phyloP scores from a whole-genome alignment of 1,284 basidiomycete genomes.

The Xerocomus minutiporus region DNA sequence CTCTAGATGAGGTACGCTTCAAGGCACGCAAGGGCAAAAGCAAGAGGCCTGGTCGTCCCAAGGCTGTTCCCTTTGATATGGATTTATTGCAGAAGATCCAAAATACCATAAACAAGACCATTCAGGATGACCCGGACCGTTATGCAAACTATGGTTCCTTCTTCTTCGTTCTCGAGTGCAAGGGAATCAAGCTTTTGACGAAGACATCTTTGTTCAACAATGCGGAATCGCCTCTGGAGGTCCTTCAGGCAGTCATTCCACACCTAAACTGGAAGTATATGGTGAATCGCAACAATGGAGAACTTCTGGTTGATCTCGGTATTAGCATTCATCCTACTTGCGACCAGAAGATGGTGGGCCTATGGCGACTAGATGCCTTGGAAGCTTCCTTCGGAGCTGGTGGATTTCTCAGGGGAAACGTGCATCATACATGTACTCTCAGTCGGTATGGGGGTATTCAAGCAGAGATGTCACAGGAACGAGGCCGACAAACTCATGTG shows the following conservation, averaged over 20 bases:
- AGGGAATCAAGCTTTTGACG: conserved; percentile 11
- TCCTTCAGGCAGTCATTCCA: not conserved
- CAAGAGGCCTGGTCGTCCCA: not conserved
- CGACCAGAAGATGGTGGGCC: not conserved
- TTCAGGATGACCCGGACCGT: not conserved
- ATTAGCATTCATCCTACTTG: not conserved
- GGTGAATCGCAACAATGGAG: not conserved
- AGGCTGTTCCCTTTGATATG: not conserved
- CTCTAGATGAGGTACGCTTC: not conserved
- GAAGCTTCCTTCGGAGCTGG: conserved; percentile 8
- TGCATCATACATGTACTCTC: conserved; percentile 9
- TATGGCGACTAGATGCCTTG: conserved; percentile 14
- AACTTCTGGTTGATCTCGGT: conserved; percentile 4
- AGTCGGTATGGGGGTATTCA: conserved; percentile 9
- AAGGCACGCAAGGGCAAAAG: conserved; percentile 1
- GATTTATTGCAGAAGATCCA: not conserved
- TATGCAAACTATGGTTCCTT: conserved; percentile 9
- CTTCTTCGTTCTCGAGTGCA: conserved; percentile 13
- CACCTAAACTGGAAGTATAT: conserved; percentile 10
- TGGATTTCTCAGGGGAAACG: not conserved
- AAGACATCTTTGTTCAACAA: not conserved
- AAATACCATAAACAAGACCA: not conserved
- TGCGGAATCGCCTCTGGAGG: not conserved
- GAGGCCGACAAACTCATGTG: conserved; percentile 5
- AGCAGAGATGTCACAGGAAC: conserved; percentile 12